Evolutionary conservation across 345 rosid species (phyloP).

Genomic region (Populus pruinosa): DNA sequence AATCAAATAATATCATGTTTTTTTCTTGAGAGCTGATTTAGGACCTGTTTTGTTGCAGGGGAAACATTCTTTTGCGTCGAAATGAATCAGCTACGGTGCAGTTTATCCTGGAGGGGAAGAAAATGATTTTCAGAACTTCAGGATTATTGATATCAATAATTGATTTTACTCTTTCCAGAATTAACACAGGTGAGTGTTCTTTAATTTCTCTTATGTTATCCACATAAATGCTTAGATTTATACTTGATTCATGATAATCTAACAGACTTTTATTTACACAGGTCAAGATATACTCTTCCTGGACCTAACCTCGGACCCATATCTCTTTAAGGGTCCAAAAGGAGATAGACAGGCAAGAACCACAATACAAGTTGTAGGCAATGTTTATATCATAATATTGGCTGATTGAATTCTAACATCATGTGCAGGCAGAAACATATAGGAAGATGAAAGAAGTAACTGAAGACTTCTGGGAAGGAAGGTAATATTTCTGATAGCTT

Average conservation of each 20-base stretch:
- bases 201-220: background rate
- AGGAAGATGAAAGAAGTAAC: slow-evolving; percentile 77
- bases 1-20: background rate
- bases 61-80: slow-evolving; percentile 77
- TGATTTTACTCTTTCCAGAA: slow-evolving; percentile 92
- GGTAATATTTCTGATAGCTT: slow-evolving; percentile 40
- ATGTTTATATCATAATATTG: background rate
- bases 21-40: slow-evolving; percentile 6
- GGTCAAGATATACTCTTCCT: slow-evolving; percentile 81
- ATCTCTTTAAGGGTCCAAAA: slow-evolving; percentile 84
- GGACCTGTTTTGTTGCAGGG: slow-evolving; percentile 47
- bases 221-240: background rate
- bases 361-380: background rate
- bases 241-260: background rate
- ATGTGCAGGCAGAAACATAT: slow-evolving; percentile 83
- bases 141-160: slow-evolving; percentile 71
- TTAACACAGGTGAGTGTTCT: slow-evolving; percentile 61
- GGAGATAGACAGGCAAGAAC: slow-evolving; percentile 80
- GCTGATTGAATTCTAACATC: slow-evolving; percentile 13
- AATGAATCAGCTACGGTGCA: slow-evolving; percentile 44
- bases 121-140: slow-evolving; percentile 42
- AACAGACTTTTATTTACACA: slow-evolving; percentile 21
- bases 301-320: slow-evolving; percentile 82
- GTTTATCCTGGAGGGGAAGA: slow-evolving; percentile 64
- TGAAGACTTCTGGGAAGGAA: slow-evolving; percentile 83